phyloP scores from a whole-genome alignment of 2,329 filamentous ascomycete species.

The Magnaporthiopsis poae region DNA sequence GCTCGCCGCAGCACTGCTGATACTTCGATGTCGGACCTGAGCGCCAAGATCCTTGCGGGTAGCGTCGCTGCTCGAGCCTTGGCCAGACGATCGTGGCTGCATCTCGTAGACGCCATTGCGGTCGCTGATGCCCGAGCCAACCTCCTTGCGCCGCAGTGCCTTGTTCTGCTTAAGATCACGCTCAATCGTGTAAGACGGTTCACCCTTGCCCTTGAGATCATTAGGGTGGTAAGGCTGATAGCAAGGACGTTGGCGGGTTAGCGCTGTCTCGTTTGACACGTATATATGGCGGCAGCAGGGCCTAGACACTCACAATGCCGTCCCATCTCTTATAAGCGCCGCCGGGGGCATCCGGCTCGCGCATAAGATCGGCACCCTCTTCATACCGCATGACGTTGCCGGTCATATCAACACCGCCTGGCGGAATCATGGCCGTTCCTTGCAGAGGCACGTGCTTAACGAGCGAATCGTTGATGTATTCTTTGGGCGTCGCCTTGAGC shows the following conservation, averaged over 20 bases:
- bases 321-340: constrained; percentile 72
- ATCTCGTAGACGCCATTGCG: constrained; percentile 35
- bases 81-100: constrained; percentile 20
- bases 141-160: constrained; percentile 21
- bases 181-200: constrained; percentile 64
- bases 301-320: constrained; percentile 48
- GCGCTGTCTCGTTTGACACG: background rate
- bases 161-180: constrained; percentile 54
- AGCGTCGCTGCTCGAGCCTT: background rate
- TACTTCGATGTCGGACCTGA: constrained; percentile 32
- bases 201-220: constrained; percentile 74
- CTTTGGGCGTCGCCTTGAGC: constrained; percentile 66
- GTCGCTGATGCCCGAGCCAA: constrained; percentile 18
- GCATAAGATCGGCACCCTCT: constrained; percentile 80
- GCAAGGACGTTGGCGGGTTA: constrained; percentile 2
- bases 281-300: background rate
- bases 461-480: constrained; percentile 67
- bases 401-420: constrained; percentile 56
- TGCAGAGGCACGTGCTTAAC: constrained; percentile 67
- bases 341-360: constrained; percentile 55
- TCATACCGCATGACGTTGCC: constrained; percentile 68
- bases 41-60: constrained; percentile 17
- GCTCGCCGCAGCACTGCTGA: constrained; percentile 27
- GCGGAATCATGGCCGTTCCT: constrained; percentile 67
- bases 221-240: constrained; percentile 58